phyloP scores from a whole-genome alignment of 2,329 filamentous ascomycete genomes.

The Cladosporium cucumerinum region DNA sequence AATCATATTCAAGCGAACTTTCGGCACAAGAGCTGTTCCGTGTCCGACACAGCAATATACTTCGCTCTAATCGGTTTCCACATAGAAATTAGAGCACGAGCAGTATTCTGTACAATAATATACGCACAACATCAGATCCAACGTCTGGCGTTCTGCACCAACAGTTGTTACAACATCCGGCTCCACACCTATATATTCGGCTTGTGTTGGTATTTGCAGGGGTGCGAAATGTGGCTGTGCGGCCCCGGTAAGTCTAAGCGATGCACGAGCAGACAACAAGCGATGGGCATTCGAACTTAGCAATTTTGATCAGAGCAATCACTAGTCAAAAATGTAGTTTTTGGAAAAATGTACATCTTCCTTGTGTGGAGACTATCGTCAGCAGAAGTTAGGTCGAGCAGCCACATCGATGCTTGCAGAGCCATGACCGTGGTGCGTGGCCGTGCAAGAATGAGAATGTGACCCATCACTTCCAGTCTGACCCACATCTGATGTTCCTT shows the following conservation, averaged over 20 bases:
- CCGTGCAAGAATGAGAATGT: constrained; percentile 5
- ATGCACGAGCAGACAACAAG: neutral
- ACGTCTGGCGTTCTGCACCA: constrained; percentile 7
- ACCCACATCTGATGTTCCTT: neutral
- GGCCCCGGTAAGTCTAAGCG: neutral
- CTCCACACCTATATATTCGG: constrained; percentile 7
- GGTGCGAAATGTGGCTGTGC: neutral
- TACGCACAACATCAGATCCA: constrained; percentile 9
- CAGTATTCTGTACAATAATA: constrained; percentile 3
- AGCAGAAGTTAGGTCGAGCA: neutral
- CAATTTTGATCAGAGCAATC: neutral
- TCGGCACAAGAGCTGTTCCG: neutral
- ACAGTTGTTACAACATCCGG: neutral
- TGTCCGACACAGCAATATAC: neutral
- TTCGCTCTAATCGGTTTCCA: neutral
- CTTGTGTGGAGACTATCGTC: neutral
- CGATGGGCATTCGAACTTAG: neutral
- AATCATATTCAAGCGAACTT: neutral
- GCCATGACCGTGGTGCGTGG: neutral
- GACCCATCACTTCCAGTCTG: constrained; percentile 7
- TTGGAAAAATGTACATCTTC: neutral
- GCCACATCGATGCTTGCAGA: neutral
- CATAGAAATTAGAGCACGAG: neutral
- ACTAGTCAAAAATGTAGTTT: neutral
- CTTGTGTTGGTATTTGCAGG: constrained; percentile 10